Base-by-base conservation (phyloP, 305 asterid species). In the Euphrasia arctica region DNA sequence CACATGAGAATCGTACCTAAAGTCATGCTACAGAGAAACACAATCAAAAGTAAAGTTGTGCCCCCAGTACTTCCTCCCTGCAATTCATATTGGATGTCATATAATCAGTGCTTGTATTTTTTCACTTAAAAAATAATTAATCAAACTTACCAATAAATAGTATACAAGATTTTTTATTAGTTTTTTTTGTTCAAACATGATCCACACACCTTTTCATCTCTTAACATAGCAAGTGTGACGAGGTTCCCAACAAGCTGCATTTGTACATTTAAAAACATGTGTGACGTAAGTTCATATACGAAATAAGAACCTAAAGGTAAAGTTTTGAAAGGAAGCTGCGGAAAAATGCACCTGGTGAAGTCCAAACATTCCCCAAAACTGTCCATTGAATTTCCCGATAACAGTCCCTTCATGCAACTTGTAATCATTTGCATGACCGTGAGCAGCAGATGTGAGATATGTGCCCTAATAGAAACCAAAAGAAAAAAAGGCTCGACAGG, bases 181-280 rank as follows among this genome's bases (percentile, higher is more conserved):
- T 45, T 45, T 42, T 0, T 8, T 8, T 9, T 42, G 4, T 42
- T 15, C 51, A 45, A 45, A 11, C 18, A 12, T 45, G 51, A 15
- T 18, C 22, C 22, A 12, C 77, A 6, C 10, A 7, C 98, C 89
- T 78, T 74, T 71, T 74, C 91, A 14, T 85, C 91, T 71, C 82
- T 84, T 68, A 92, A 61, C 73, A 93, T 66, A 64, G 84, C 90
- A 69, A 93, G 80, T 36, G 91, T 87, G 65, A 89, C 58, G 69
- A 92, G 98, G 77, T 89, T 92, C 31, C 98, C 98, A 9, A 87
- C 82, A 41, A 92, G 75, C 98, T 92, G 97, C 84, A 58, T 67
- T 63, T 32, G 49, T 60, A 57, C 15, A 25, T 69, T 27, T 68
- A 13, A 60, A 15, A 15, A 15, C 52, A 15, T 63, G 42, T 63